These are phyloP conservation scores for Apostasia shenzhenica DNA, from an alignment of 106 monocot genomes.

Conservation along the genomic window DNA sequence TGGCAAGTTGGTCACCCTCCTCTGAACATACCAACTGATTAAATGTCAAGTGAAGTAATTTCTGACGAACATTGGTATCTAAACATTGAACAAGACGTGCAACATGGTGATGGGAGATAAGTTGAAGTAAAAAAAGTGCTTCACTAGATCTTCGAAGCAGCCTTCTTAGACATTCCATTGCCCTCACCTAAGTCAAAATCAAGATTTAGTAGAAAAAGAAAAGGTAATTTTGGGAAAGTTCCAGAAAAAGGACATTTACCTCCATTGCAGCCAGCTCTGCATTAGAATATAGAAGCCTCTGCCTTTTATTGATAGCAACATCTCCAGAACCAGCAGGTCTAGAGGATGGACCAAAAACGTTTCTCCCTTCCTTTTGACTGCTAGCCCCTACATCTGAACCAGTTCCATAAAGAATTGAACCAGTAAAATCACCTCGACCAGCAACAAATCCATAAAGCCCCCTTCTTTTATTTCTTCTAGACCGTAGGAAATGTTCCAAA, in stretches of 20 bases:
- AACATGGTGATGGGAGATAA: slow-evolving; percentile 85
- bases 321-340: slow-evolving; percentile 23
- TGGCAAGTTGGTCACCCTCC: slow-evolving; percentile 85
- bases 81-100: slow-evolving; percentile 73
- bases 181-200: slow-evolving; percentile 56
- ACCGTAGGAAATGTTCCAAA: slow-evolving; percentile 82
- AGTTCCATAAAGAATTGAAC: slow-evolving; percentile 69
- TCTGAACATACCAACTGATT: slow-evolving; percentile 91
- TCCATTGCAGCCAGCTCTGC: slow-evolving; percentile 95
- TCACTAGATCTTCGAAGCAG: slow-evolving; percentile 91
- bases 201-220: slow-evolving; percentile 3
- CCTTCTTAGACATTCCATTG: slow-evolving; percentile 95
- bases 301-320: slow-evolving; percentile 49
- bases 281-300: slow-evolving; percentile 47
- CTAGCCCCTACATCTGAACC: slow-evolving; percentile 24
- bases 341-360: slow-evolving; percentile 17
- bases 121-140: slow-evolving; percentile 91
- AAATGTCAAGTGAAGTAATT: slow-evolving; percentile 71
- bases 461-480: slow-evolving; percentile 84
- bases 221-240: neutral
- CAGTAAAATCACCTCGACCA: slow-evolving; percentile 66
- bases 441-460: slow-evolving; percentile 96
- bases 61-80: slow-evolving; percentile 45
- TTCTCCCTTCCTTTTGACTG: slow-evolving; percentile 22
- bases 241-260: slow-evolving; percentile 27